These are phyloP conservation scores for Drechslerella stenobrocha DNA, from an alignment of 2,329 filamentous ascomycete species.

Conservation along the genomic window DNA sequence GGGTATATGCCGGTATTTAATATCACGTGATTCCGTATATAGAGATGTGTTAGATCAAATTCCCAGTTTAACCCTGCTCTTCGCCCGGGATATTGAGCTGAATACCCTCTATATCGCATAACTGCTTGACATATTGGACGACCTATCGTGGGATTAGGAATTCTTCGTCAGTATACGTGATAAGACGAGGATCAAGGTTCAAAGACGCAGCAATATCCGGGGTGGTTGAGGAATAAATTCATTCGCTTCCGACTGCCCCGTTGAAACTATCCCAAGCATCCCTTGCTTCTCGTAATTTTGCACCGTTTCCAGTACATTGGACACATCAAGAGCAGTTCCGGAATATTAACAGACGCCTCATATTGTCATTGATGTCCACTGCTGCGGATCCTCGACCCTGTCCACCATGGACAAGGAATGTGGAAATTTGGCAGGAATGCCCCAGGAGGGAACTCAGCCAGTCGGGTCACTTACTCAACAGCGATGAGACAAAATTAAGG, in stretches of 20 bases:
- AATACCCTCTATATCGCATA: conserved; percentile 44
- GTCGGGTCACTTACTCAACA: conserved; percentile 23
- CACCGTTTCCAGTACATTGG: conserved; percentile 17
- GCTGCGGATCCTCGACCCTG: not conserved
- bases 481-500: conserved; percentile 24
- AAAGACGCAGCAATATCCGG: conserved; percentile 1
- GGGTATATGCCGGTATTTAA: not conserved
- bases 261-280: not conserved
- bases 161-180: conserved; percentile 21
- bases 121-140: conserved; percentile 39
- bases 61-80: conserved; percentile 23
- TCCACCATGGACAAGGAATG: conserved; percentile 25
- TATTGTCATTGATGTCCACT: conserved; percentile 21
- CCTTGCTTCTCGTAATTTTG: conserved; percentile 44
- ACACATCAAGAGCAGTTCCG: conserved; percentile 23
- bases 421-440: conserved; percentile 49
- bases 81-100: conserved; percentile 38
- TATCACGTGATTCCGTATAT: conserved; percentile 1
- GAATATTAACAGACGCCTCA: conserved; percentile 47
- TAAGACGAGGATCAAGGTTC: conserved; percentile 5
- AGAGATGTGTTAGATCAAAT: conserved; percentile 10
- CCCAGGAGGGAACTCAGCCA: conserved; percentile 26
- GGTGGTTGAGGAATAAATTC: not conserved
- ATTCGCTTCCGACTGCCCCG: conserved; percentile 7
- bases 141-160: conserved; percentile 25